Percentiles rank a stretch among this genome's conserved stretches.
phyloP scores from a whole-genome alignment of 371 early-diverging fungal genomes.

The Paraphysoderma sedebokerense region DNA sequence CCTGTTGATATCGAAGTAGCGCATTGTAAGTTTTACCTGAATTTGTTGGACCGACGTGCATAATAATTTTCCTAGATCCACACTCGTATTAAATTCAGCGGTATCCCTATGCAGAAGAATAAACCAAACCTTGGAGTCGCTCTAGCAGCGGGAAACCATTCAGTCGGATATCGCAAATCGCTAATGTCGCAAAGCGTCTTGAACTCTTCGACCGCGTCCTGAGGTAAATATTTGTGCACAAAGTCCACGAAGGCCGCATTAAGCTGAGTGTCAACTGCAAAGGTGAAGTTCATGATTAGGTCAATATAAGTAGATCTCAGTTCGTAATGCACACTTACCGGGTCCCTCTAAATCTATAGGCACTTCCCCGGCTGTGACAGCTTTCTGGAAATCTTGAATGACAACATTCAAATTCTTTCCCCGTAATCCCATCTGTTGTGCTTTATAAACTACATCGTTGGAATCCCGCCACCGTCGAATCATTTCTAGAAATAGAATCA shows the following conservation, averaged over 20 bases:
- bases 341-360: too few relatives aligned
- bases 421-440: too few relatives aligned
- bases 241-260: slow-evolving; percentile 12
- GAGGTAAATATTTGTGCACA: slow-evolving; percentile 17
- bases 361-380: too few relatives aligned
- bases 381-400: too few relatives aligned
- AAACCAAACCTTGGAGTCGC: slow-evolving; percentile 35
- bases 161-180: slow-evolving; percentile 60
- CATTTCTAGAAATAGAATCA: too few relatives aligned
- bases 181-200: slow-evolving; percentile 36
- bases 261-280: not conserved
- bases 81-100: too few relatives aligned
- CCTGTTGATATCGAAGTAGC: slow-evolving; percentile 42
- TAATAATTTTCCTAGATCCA: slow-evolving; percentile 47
- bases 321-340: too few relatives aligned
- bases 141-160: slow-evolving; percentile 60
- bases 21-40: slow-evolving; percentile 91
- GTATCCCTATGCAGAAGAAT: not conserved
- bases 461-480: too few relatives aligned
- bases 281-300: too few relatives aligned
- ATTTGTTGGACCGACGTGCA: slow-evolving; percentile 96
- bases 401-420: too few relatives aligned
- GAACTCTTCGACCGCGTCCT: slow-evolving; percentile 14
- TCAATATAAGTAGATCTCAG: too few relatives aligned
- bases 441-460: too few relatives aligned